phyloP scores from a whole-genome alignment of 139 green algal species.

The Tetradesmus obliquus region DNA sequence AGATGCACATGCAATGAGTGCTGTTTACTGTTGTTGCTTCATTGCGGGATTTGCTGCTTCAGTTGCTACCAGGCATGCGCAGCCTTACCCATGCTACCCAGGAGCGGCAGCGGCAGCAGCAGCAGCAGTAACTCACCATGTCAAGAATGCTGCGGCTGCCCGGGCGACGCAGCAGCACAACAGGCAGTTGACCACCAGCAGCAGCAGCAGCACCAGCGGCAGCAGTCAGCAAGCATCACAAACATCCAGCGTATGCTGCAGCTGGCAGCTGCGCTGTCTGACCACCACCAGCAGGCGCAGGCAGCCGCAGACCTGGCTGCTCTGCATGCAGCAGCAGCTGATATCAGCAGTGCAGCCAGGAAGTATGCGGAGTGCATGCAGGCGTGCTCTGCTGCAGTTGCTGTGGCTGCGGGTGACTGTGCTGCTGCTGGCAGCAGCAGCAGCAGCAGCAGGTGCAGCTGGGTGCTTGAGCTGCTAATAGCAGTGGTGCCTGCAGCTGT shows the following conservation, averaged over 20 bases:
- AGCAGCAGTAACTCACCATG: neutral
- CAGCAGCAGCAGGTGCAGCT: constrained; percentile 6
- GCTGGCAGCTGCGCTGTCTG: constrained; percentile 1
- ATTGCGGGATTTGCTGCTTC: neutral
- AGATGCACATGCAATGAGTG: neutral
- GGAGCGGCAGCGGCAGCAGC: neutral
- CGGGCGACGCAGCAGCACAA: neutral
- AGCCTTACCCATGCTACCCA: neutral
- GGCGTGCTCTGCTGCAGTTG: neutral
- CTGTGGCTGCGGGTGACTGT: too few species aligned
- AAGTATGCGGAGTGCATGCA: constrained; percentile 4
- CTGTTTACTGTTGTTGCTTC: neutral
- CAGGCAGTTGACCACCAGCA: neutral
- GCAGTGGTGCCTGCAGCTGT: constrained; percentile 10
- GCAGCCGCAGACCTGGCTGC: constrained; percentile 16
- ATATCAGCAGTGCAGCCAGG: neutral
- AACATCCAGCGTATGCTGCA: constrained; percentile 14
- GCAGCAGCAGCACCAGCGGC: neutral
- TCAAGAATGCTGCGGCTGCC: neutral
- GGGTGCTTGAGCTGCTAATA: neutral
- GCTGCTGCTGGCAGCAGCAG: neutral
- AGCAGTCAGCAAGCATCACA: neutral
- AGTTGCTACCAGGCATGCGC: constrained; percentile 17
- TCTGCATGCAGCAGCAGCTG: neutral
- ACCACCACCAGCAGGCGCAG: neutral